A percentile compares a stretch with the other conserved stretches of the same genome.
These are phyloP conservation scores for Pestalotiopsis sp. DNA, from an alignment of 2,329 filamentous ascomycete genomes.

Conservation along the genomic window DNA sequence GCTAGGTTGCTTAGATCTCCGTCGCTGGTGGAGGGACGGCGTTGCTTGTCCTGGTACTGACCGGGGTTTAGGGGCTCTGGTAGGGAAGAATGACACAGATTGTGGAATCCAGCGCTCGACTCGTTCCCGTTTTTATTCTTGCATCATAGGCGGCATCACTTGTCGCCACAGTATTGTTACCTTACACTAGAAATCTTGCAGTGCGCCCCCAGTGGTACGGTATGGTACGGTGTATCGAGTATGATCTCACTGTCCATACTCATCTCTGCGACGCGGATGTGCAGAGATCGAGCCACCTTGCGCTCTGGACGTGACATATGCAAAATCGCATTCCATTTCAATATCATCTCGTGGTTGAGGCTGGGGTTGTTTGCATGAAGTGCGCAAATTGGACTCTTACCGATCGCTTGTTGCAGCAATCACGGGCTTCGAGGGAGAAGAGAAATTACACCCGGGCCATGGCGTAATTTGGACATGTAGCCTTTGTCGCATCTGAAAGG, in stretches of 20 bases:
- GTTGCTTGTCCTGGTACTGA: not conserved
- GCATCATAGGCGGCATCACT: not conserved
- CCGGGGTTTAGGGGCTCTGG: not conserved
- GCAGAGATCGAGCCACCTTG: not conserved
- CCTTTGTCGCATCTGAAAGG: not conserved
- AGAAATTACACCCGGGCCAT: not conserved
- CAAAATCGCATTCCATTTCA: not conserved
- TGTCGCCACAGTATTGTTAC: not conserved
- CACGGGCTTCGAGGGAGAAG: not conserved
- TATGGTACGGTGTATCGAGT: not conserved
- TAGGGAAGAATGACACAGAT: slow-evolving; percentile 7
- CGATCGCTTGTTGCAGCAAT: not conserved
- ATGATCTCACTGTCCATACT: not conserved
- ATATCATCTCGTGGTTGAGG: not conserved
- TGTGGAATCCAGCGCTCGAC: not conserved
- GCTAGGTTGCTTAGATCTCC: slow-evolving; percentile 9
- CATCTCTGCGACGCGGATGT: not conserved
- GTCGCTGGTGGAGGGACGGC: not conserved
- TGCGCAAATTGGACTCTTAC: slow-evolving; percentile 8
- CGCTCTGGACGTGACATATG: not conserved
- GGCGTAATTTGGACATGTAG: not conserved
- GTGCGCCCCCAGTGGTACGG: not conserved
- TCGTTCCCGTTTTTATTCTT: not conserved
- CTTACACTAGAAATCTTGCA: not conserved
- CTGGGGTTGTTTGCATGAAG: slow-evolving; percentile 8